Evolutionary conservation across 2,329 filamentous ascomycete genomes (phyloP).

Genomic region (Xylaria polymorpha): DNA sequence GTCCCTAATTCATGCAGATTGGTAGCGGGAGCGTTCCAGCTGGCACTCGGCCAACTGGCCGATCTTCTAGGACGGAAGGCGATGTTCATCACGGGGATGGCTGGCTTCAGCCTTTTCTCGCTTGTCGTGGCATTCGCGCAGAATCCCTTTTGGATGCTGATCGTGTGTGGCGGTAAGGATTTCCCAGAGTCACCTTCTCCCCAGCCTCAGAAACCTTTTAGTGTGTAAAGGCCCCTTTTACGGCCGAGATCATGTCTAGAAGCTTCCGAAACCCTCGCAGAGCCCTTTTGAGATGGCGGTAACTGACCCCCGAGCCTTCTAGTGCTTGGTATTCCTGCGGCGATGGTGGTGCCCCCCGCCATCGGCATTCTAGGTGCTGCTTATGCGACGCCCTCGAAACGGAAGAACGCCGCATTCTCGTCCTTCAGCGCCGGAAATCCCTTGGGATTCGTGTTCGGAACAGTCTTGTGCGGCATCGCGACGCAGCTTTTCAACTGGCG

Average conservation of each 20-base stretch:
- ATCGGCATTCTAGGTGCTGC: conserved; percentile 72
- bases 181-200: background rate
- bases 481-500: conserved; percentile 72
- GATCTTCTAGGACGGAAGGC: conserved; percentile 73
- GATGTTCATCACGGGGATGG: conserved; percentile 70
- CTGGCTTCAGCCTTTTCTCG: conserved; percentile 66
- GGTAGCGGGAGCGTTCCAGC: conserved; percentile 71
- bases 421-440: conserved; percentile 53
- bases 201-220: background rate
- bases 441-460: conserved; percentile 55
- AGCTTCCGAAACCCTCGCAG: background rate
- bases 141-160: conserved; percentile 68
- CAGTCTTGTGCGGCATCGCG: conserved; percentile 71
- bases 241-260: background rate
- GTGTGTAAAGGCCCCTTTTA: background rate
- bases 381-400: conserved; percentile 65
- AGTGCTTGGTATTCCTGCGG: conserved; percentile 71
- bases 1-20: conserved; percentile 55
- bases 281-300: background rate
- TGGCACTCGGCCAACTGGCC: conserved; percentile 73
- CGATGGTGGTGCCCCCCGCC: conserved; percentile 71
- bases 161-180: conserved; percentile 63
- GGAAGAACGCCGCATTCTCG: conserved; percentile 53
- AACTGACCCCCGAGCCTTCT: background rate
- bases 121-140: conserved; percentile 70